Evolutionary conservation across 2,329 filamentous ascomycete genomes (phyloP), one percentile per base, ranked within the genome.

Genomic region (Apiospora hydei): DNA sequence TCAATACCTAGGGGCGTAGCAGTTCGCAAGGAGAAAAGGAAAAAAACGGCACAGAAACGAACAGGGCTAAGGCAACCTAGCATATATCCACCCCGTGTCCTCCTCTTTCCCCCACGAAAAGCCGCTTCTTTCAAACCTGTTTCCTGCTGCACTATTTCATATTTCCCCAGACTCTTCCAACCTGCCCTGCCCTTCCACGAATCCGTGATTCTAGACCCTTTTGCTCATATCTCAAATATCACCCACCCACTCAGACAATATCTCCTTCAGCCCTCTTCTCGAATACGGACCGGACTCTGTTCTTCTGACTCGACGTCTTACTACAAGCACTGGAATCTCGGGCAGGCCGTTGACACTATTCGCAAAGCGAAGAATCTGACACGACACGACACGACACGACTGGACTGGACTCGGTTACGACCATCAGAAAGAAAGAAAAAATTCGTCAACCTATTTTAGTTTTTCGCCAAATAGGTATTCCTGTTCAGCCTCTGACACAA

Each of bases 141-240:
- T 64, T 64, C 30, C 38, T 64, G 57, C 34, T 64, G 30, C 57
- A 38, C 57, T 64, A 64, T 64, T 64, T 64, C 34, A 34, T 7
- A 41, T 41, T 64, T 64, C 57, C 57, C 57, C 57, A 64, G 34
- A 64, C 57, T 64, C 57, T 61, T 61, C 18, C 16, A 38, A 61
- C 57, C 18, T 41, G 34, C 11, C 57, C 18, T 41, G 34, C 11
- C 57, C 13, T 13, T 41, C 18, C n/a, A 38, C 34, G 34, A 41
- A 64, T 64, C 57, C 57, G 57, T n/a, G 57, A 64, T 64, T 64
- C 57, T 64, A 64, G 57, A 64, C 21, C 57, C 21, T n/a, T 61
- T 64, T 64, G 11, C 21, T 18, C 2, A 61, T 18, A 38, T 38
- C 34, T 38, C 34, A 38, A 38, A 38, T 38, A 38, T 38, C 34